phyloP scores from a whole-genome alignment of 176 grass and related monocot genomes.

The Ampelocalamus luodianensis region DNA sequence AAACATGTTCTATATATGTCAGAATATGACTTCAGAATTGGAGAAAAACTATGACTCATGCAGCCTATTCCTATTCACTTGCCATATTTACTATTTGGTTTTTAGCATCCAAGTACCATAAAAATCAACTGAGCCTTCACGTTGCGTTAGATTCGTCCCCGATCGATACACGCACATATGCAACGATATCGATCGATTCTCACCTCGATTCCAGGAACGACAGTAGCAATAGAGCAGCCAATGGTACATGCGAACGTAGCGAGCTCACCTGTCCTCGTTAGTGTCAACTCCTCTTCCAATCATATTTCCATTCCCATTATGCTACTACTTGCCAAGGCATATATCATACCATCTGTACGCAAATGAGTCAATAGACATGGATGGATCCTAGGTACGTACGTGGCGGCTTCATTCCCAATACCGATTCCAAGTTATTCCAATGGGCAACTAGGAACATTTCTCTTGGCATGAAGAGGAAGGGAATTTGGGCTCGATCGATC shows the following conservation, averaged over 20 bases:
- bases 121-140: background rate
- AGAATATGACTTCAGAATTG: background rate
- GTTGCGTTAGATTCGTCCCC: conserved; percentile 8
- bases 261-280: background rate
- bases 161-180: background rate
- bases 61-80: too few species aligned
- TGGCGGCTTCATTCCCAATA: conserved; percentile 15
- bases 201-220: background rate
- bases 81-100: background rate
- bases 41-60: too few species aligned
- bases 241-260: background rate
- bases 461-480: background rate
- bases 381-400: conserved; percentile 19
- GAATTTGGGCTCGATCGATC: background rate
- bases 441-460: background rate
- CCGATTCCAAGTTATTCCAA: conserved; percentile 20
- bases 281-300: background rate
- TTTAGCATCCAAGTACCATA: background rate
- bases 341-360: background rate
- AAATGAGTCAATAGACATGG: background rate
- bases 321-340: background rate
- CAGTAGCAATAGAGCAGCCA: background rate
- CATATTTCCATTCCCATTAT: background rate
- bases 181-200: background rate
- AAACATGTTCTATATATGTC: too few species aligned